Percentiles rank a stretch among this genome's conserved stretches.
These are phyloP conservation scores for Fraxinus latifolia DNA, from an alignment of 305 asterid genomes.

Conservation along the genomic window DNA sequence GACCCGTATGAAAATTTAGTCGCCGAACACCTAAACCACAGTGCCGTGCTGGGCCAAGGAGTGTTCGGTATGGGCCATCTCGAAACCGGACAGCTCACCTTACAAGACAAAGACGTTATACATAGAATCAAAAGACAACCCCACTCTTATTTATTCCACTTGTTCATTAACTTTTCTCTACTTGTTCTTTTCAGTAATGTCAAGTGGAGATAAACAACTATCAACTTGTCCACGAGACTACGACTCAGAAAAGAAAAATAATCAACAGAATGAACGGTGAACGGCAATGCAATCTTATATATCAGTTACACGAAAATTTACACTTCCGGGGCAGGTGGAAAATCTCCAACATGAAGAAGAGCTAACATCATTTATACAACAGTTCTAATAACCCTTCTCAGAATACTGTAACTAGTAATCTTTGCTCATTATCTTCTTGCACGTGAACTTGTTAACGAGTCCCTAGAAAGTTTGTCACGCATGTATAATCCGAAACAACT, in stretches of 20 bases:
- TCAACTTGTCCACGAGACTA: neutral
- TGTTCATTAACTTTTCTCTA: neutral
- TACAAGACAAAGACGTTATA: neutral
- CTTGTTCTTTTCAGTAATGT: neutral
- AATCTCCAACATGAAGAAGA: neutral
- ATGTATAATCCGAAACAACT: neutral
- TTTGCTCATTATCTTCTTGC: neutral
- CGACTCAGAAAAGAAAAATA: neutral
- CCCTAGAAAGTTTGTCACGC: neutral
- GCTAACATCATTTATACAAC: neutral
- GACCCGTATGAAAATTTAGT: neutral
- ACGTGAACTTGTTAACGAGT: neutral
- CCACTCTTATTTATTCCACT: neutral
- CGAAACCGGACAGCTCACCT: neutral
- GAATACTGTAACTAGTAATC: neutral
- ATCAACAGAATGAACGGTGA: neutral
- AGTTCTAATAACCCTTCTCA: neutral
- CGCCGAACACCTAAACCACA: too few species aligned
- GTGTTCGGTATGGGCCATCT: neutral
- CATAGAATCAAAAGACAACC: neutral
- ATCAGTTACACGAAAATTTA: neutral
- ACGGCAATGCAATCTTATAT: neutral
- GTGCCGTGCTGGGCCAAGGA: neutral
- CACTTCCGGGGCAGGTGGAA: neutral
- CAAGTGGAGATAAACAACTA: neutral